Percentiles rank a stretch among this genome's conserved stretches.
phyloP scores from a whole-genome alignment of 805 yeast species.

The Kodamaea jinghongensis region DNA sequence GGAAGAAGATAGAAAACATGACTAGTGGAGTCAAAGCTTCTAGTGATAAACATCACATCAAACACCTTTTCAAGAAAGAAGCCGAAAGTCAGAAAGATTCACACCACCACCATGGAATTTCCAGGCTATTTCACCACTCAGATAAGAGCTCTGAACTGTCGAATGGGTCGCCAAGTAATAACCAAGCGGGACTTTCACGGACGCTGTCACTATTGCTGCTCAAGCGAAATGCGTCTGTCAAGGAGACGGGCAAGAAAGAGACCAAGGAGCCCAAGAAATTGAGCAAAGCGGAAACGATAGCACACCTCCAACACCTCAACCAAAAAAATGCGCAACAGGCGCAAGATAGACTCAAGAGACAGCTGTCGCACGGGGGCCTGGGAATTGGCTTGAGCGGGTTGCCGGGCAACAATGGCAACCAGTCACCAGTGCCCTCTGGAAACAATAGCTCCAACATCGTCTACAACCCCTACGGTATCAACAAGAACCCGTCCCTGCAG shows the following conservation, averaged over 20 bases:
- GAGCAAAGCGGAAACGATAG: constrained; percentile 33
- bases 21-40: constrained; percentile 12
- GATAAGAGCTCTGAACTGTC: constrained; percentile 2
- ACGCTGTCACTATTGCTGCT: constrained; percentile 11
- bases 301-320: constrained; percentile 34
- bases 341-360: constrained; percentile 3
- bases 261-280: constrained; percentile 12
- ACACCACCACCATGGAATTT: constrained; percentile 16
- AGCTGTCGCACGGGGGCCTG: constrained; percentile 4
- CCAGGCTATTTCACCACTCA: constrained; percentile 22
- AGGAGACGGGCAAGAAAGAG: background rate
- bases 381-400: constrained; percentile 1
- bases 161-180: constrained; percentile 4
- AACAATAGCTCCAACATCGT: constrained; percentile 33
- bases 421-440: constrained; percentile 6
- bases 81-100: constrained; percentile 8
- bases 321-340: constrained; percentile 12
- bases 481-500: constrained; percentile 26
- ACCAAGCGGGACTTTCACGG: constrained; percentile 3
- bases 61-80: constrained; percentile 22
- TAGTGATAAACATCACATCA: constrained; percentile 16
- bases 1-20: background rate
- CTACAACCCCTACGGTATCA: constrained; percentile 66
- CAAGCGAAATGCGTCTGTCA: constrained; percentile 9
- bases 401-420: constrained; percentile 5